Evolutionary conservation across 495 filamentous ascomycete genomes (phyloP).

Genomic region (Tuber borchii): DNA sequence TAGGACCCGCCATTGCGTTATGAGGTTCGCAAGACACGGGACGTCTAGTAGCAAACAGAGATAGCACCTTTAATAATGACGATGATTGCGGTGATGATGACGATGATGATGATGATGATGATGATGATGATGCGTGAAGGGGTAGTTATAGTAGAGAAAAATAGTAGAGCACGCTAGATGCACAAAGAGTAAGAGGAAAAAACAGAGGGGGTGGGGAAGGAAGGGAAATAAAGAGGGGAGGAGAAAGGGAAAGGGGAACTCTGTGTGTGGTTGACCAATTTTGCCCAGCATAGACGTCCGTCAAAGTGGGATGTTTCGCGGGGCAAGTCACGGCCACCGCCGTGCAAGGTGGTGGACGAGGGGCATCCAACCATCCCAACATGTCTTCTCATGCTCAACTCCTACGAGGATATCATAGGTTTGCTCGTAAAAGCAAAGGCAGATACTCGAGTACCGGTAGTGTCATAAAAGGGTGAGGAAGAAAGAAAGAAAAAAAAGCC

Average conservation of each 20-base stretch:
- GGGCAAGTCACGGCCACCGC: background rate
- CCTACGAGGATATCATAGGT: constrained; percentile 2
- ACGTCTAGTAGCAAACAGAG: background rate
- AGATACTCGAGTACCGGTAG: no score
- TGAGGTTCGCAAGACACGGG: background rate
- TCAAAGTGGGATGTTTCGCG: background rate
- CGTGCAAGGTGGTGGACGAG: background rate
- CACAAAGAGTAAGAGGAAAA: background rate
- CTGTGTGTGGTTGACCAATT: background rate
- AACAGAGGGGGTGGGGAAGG: background rate
- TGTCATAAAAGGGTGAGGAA: background rate
- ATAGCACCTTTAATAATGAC: constrained; percentile 19
- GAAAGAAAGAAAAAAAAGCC: constrained; percentile 13
- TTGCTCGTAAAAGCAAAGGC: constrained; percentile 8
- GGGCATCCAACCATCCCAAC: constrained; percentile 1
- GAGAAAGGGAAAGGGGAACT: background rate
- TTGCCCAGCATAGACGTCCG: background rate
- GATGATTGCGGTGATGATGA: constrained; percentile 3
- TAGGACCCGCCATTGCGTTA: background rate
- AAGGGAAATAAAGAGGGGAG: background rate
- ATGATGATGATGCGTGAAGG: background rate
- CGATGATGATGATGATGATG: background rate
- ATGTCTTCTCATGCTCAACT: background rate
- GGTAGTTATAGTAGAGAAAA: constrained; percentile 1
- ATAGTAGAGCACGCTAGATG: constrained; percentile 9